A percentile compares a stretch with the other conserved stretches of the same genome.
Conservation (phyloP, 441 rosid species). For the Brassica hybrid region DNA sequence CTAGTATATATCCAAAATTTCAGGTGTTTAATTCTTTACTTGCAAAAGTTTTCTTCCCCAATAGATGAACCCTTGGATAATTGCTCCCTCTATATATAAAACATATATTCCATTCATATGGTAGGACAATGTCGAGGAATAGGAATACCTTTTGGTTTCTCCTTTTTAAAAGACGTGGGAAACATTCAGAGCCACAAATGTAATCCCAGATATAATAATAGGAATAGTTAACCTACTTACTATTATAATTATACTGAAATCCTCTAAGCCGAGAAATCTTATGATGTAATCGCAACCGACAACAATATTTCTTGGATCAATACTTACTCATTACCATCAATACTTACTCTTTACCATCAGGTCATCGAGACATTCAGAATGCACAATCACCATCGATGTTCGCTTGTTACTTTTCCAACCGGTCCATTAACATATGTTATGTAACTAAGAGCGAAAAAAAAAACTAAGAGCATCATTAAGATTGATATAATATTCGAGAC, state of each 20-base stretch:
- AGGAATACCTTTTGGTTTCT: not conserved
- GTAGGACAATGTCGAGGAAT: no score
- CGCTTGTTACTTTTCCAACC: not conserved
- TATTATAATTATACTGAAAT: not conserved
- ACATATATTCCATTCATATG: no score
- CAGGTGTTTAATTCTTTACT: no score
- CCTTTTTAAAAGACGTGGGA: slow-evolving; percentile 17
- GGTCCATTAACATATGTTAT: not conserved
- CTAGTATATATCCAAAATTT: no score
- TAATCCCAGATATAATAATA: not conserved
- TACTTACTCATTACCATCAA: not conserved
- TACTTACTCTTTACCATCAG: not conserved
- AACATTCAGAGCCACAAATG: slow-evolving; percentile 27
- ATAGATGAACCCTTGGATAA: no score
- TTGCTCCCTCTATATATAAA: no score
- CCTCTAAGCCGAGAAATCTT: slow-evolving; percentile 33
- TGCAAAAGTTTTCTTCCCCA: no score
- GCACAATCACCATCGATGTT: not conserved
- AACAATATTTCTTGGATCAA: slow-evolving; percentile 17
- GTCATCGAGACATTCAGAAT: not conserved
- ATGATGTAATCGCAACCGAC: slow-evolving; percentile 23
- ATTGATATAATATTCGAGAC: no score
- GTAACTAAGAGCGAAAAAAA: not conserved
- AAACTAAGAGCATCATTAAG: no score
- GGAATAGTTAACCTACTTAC: not conserved